Evolutionary conservation across 768 basidiomycete species (phyloP).

Genomic region (Hygrocybe coccinea): DNA sequence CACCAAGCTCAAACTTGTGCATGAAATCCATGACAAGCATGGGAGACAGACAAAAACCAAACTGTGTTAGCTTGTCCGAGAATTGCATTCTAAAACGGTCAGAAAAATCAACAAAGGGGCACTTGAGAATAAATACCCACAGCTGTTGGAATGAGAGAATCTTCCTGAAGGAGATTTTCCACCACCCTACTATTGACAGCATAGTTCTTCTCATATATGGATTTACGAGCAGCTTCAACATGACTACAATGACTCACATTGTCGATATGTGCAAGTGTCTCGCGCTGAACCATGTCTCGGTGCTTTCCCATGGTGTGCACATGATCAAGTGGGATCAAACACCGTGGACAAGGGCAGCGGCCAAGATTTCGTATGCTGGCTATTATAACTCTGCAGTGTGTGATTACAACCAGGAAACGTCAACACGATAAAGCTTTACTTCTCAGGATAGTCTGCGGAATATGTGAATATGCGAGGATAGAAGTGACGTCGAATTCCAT

Average conservation of each 20-base stretch:
- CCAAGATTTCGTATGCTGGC: slow-evolving; percentile 17
- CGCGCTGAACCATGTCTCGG: slow-evolving; percentile 12
- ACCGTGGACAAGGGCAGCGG: slow-evolving; percentile 20
- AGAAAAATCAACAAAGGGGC: background rate
- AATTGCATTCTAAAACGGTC: slow-evolving; percentile 34
- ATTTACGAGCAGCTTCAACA: slow-evolving; percentile 15
- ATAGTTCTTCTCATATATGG: background rate
- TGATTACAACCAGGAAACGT: background rate
- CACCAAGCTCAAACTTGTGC: slow-evolving; percentile 40
- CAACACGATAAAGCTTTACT: slow-evolving; percentile 1
- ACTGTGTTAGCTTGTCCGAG: slow-evolving; percentile 13
- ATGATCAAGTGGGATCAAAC: background rate
- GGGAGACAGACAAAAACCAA: slow-evolving; percentile 21
- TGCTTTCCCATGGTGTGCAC: slow-evolving; percentile 27
- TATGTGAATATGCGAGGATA: slow-evolving; percentile 21
- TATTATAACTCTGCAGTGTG: slow-evolving; percentile 19
- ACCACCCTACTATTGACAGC: slow-evolving; percentile 8
- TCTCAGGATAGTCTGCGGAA: slow-evolving; percentile 25
- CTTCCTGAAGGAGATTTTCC: slow-evolving; percentile 9
- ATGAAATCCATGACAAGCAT: slow-evolving; percentile 35
- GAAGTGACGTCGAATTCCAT: slow-evolving; percentile 24
- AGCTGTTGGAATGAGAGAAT: slow-evolving; percentile 17
- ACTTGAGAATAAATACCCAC: slow-evolving; percentile 10
- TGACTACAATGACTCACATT: background rate
- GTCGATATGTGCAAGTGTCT: background rate